Percentiles rank a stretch among this genome's conserved stretches.
Evolutionary conservation across 1,139 yeast species (phyloP).

Genomic region (Blastobotrys indianensis): DNA sequence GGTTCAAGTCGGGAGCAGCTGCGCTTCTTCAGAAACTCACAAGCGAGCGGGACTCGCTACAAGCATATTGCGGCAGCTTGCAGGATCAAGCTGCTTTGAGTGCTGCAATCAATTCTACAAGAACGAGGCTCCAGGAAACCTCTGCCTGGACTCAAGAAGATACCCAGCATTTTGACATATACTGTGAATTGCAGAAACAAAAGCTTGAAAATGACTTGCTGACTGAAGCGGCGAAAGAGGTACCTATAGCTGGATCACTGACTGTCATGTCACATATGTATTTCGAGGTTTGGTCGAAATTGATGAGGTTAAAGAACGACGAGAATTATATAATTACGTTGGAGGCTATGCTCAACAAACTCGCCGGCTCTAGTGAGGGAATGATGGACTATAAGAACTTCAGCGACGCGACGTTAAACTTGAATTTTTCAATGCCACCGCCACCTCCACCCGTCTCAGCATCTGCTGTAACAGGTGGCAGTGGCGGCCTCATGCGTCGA

Average conservation of each 20-base stretch:
- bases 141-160: conserved; percentile 24
- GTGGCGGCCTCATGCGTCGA: too few species aligned
- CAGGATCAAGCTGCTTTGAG: conserved; percentile 16
- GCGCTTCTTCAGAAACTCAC: conserved; percentile 10
- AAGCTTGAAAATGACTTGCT: conserved; percentile 15
- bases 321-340: conserved; percentile 1
- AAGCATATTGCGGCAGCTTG: conserved; percentile 11
- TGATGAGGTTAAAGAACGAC: conserved; percentile 2
- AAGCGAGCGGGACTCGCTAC: conserved; percentile 17
- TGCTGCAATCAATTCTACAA: conserved; percentile 16
- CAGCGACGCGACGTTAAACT: conserved; percentile 1
- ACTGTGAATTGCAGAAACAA: conserved; percentile 18
- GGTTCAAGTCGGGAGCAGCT: not conserved
- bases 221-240: conserved; percentile 11
- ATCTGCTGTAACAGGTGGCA: too few species aligned
- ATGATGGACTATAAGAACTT: conserved; percentile 4
- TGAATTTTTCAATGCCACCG: conserved; percentile 1
- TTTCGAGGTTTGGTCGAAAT: conserved; percentile 4
- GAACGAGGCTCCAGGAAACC: conserved; percentile 22
- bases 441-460: not conserved
- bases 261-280: conserved; percentile 10
- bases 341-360: conserved; percentile 3
- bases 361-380: not conserved
- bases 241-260: conserved; percentile 14
- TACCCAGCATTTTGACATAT: conserved; percentile 17